Conservation (phyloP, 129 eudicot species). For the Artemisia tridentata region DNA sequence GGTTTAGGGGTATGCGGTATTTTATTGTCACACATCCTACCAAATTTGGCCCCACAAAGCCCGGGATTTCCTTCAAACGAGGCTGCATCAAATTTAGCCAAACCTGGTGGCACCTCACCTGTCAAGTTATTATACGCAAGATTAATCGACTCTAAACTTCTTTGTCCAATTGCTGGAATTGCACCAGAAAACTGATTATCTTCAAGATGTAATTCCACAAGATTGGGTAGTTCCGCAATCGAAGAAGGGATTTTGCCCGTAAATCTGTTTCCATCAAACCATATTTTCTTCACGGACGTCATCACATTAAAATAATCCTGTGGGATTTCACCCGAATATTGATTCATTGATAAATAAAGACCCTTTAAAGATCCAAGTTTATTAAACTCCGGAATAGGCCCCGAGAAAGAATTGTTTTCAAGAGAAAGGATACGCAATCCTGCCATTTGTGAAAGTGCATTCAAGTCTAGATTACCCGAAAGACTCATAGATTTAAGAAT, state of each 20-base stretch:
- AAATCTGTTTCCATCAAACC: constrained; percentile 55
- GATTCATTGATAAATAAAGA: constrained; percentile 49
- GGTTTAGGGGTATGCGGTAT: constrained; percentile 3
- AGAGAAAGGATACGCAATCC: constrained; percentile 48
- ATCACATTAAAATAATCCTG: constrained; percentile 37
- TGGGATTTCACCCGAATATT: constrained; percentile 57
- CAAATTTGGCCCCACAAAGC: constrained; percentile 55
- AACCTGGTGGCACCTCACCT: constrained; percentile 56
- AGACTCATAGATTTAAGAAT: constrained; percentile 46
- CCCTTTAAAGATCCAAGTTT: constrained; percentile 47
- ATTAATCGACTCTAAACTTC: constrained; percentile 37
- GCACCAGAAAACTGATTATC: constrained; percentile 52
- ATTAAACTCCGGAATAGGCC: constrained; percentile 58
- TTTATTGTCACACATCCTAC: constrained; percentile 31
- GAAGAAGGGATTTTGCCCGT: constrained; percentile 60
- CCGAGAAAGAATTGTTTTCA: constrained; percentile 45
- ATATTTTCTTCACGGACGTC: constrained; percentile 57
- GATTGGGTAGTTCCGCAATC: constrained; percentile 31
- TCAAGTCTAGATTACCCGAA: constrained; percentile 54
- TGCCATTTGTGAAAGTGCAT: constrained; percentile 42
- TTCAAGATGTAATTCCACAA: constrained; percentile 59
- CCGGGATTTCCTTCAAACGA: constrained; percentile 54
- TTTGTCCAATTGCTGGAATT: constrained; percentile 49
- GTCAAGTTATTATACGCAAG: constrained; percentile 56
- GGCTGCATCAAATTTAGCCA: constrained; percentile 36